Conservation (phyloP, 306 rosid genomes). For the Prunus fruticosa region DNA sequence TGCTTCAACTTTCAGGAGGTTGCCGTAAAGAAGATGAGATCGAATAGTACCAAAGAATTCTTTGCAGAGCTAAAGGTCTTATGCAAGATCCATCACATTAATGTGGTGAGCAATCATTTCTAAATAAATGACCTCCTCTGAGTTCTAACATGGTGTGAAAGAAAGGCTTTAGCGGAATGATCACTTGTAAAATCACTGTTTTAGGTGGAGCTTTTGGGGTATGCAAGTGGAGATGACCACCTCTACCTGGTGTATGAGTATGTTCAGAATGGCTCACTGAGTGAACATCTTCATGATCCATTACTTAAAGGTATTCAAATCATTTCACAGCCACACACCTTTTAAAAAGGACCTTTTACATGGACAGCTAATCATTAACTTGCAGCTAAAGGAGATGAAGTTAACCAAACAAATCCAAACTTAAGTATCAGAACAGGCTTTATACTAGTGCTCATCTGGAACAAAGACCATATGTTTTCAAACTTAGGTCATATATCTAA, state of each 20-base stretch:
- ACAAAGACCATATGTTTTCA: no score
- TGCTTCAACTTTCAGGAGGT: constrained; percentile 59
- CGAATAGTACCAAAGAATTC: constrained; percentile 75
- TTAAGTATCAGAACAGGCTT: no score
- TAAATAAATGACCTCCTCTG: background rate
- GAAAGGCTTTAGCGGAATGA: background rate
- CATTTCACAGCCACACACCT: background rate
- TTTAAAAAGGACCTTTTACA: no score
- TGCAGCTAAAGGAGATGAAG: background rate
- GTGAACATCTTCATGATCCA: constrained; percentile 78
- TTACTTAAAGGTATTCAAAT: constrained; percentile 54
- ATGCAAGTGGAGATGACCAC: constrained; percentile 83
- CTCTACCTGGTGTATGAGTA: constrained; percentile 80
- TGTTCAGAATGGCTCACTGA: constrained; percentile 72
- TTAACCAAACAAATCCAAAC: background rate
- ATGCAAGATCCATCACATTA: constrained; percentile 62
- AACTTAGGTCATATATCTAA: no score
- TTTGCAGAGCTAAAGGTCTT: constrained; percentile 76
- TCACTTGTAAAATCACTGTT: constrained; percentile 23
- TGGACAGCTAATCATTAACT: background rate
- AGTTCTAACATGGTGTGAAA: background rate
- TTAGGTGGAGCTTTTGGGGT: constrained; percentile 81
- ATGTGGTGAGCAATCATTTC: constrained; percentile 45
- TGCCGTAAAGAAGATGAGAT: constrained; percentile 82
- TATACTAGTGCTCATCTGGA: no score